These are phyloP conservation scores for Eucalyptus cladocalyx DNA, from an alignment of 345 rosid species.

Conservation along the genomic window DNA sequence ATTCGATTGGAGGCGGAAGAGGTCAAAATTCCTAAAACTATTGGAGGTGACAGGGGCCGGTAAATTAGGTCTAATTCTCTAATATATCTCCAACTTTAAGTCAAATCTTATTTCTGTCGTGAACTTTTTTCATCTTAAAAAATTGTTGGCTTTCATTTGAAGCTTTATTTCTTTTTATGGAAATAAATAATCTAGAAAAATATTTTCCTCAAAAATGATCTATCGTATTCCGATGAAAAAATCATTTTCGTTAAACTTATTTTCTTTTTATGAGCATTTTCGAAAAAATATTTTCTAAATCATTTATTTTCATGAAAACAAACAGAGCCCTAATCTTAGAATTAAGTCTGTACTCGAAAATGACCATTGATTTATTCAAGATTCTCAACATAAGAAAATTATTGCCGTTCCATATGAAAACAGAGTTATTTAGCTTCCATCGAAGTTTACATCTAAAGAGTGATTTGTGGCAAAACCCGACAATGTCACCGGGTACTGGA, in stretches of 20 bases:
- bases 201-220: too few species aligned
- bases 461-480: fast-evolving
- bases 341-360: fast-evolving
- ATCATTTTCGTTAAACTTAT: too few species aligned
- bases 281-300: too few species aligned
- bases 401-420: fast-evolving
- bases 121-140: neutral
- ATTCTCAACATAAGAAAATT: fast-evolving
- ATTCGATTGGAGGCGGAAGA: neutral
- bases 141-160: neutral
- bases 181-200: too few species aligned
- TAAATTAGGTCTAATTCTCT: neutral
- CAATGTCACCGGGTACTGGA: fast-evolving
- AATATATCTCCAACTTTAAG: neutral
- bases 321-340: fast-evolving
- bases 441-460: fast-evolving
- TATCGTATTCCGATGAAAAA: too few species aligned
- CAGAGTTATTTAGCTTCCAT: too few species aligned
- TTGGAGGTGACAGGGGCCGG: neutral
- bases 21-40: neutral
- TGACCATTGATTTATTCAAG: fast-evolving
- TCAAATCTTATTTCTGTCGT: neutral
- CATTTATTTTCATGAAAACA: too few species aligned
- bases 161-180: neutral
- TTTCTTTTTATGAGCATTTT: neutral